Conservation (phyloP, 768 basidiomycete species). For the Cystofilobasidium bisporidii region DNA sequence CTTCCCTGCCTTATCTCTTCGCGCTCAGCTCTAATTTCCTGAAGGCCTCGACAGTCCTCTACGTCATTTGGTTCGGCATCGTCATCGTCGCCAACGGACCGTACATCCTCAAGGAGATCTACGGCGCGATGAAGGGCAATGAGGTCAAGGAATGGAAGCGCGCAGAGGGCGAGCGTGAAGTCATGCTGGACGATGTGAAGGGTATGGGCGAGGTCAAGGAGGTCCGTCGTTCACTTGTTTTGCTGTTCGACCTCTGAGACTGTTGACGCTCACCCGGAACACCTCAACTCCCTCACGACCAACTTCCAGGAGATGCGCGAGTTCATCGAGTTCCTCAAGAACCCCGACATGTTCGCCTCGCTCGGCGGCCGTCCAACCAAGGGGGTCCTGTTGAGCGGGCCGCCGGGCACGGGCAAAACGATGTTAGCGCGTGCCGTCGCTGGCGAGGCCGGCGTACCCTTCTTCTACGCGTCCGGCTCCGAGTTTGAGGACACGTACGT, state of each 20-base stretch:
- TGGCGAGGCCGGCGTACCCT: slow-evolving; percentile 94
- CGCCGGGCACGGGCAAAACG: slow-evolving; percentile 85
- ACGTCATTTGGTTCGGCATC: slow-evolving; percentile 10
- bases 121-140: slow-evolving; percentile 9
- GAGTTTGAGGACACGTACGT: slow-evolving; percentile 90
- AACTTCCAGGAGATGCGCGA: slow-evolving; percentile 54
- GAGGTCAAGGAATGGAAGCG: slow-evolving; percentile 47
- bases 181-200: slow-evolving; percentile 91
- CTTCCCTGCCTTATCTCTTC: no score
- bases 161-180: slow-evolving; percentile 54
- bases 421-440: slow-evolving; percentile 95
- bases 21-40: no score
- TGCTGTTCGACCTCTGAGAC: no score
- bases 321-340: slow-evolving; percentile 49
- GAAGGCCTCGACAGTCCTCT: background rate
- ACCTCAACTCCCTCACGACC: background rate
- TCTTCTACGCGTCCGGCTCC: slow-evolving; percentile 93
- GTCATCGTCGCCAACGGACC: slow-evolving; percentile 18
- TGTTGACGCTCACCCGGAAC: no score
- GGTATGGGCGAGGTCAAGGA: slow-evolving; percentile 96
- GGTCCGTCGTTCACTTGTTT: slow-evolving; percentile 49
- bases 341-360: slow-evolving; percentile 77
- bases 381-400: slow-evolving; percentile 60
- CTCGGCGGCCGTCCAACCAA: slow-evolving; percentile 91
- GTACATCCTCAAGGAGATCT: slow-evolving; percentile 14